Conservation (phyloP, 1,284 basidiomycete species). For the Irpex lacteus region DNA sequence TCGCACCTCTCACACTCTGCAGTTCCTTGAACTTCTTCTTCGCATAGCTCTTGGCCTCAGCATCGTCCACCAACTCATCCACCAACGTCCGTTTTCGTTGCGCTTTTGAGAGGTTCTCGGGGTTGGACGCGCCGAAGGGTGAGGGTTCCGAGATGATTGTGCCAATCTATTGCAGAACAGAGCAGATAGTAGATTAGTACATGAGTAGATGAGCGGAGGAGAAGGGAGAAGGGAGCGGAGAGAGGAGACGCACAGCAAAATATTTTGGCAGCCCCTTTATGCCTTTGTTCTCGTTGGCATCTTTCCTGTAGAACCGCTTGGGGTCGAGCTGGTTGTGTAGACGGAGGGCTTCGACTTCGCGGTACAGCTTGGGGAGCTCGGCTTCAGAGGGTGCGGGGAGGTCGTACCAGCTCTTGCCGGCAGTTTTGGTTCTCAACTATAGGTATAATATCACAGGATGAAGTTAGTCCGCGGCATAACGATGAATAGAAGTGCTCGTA, state of each 20-base stretch:
- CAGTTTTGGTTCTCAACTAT: slow-evolving; percentile 71
- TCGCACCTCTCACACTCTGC: slow-evolving; percentile 68
- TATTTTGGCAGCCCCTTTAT: slow-evolving; percentile 86
- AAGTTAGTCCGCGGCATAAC: not conserved
- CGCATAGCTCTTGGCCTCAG: slow-evolving; percentile 83
- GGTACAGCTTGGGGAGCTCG: slow-evolving; percentile 80
- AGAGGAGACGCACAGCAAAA: slow-evolving; percentile 68
- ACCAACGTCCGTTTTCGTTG: slow-evolving; percentile 82
- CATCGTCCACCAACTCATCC: slow-evolving; percentile 86
- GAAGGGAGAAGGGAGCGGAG: not conserved
- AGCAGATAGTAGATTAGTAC: not conserved
- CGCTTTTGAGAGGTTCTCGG: slow-evolving; percentile 66
- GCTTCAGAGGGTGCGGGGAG: slow-evolving; percentile 82
- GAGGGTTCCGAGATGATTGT: slow-evolving; percentile 77
- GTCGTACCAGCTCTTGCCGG: slow-evolving; percentile 89
- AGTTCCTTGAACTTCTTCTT: slow-evolving; percentile 93
- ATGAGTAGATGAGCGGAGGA: slow-evolving; percentile 11
- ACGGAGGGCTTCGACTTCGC: slow-evolving; percentile 91
- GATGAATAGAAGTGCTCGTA: slow-evolving; percentile 27
- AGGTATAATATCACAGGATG: not conserved
- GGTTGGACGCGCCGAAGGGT: slow-evolving; percentile 73
- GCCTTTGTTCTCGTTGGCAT: slow-evolving; percentile 80
- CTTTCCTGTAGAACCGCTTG: slow-evolving; percentile 90
- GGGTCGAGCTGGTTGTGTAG: slow-evolving; percentile 93
- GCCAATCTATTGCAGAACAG: slow-evolving; percentile 62